phyloP scores from a whole-genome alignment of 2,329 filamentous ascomycete species.

The Zasmidium citrigriseum region DNA sequence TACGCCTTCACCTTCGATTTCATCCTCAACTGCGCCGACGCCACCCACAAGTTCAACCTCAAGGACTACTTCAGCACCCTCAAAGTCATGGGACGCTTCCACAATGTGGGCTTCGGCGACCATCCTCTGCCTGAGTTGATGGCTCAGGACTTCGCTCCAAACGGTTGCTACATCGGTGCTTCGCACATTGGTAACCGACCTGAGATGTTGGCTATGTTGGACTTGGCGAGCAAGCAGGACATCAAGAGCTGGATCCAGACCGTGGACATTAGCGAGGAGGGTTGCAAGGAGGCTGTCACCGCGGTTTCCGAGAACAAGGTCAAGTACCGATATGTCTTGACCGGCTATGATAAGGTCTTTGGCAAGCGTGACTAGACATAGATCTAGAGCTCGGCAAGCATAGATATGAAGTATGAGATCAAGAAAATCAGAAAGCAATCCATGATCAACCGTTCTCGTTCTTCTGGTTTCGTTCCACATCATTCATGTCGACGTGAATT shows the following conservation, averaged over 20 bases:
- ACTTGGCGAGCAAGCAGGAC: conserved; percentile 52
- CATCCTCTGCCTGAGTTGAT: conserved; percentile 62
- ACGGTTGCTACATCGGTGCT: conserved; percentile 62
- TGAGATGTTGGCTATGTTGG: conserved; percentile 54
- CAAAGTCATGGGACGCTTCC: conserved; percentile 79
- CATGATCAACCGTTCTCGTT: conserved; percentile 38
- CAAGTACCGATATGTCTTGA: conserved; percentile 70
- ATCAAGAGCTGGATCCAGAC: conserved; percentile 61
- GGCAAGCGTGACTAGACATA: conserved; percentile 47
- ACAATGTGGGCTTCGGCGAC: conserved; percentile 77
- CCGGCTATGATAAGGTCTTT: conserved; percentile 68
- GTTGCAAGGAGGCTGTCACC: conserved; percentile 69
- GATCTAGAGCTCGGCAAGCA: not conserved
- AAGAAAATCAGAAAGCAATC: conserved; percentile 30
- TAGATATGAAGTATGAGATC: not conserved
- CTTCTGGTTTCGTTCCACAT: too few relatives aligned
- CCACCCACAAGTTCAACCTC: conserved; percentile 65
- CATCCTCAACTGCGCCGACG: conserved; percentile 74
- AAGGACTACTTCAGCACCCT: conserved; percentile 72
- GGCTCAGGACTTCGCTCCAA: conserved; percentile 72
- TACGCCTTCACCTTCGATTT: conserved; percentile 68
- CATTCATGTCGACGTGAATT: not conserved
- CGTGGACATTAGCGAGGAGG: conserved; percentile 70
- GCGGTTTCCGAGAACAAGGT: conserved; percentile 68
- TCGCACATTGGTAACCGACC: conserved; percentile 50